phyloP scores from a whole-genome alignment of 139 green algal species.

The Closterium sp. region DNA sequence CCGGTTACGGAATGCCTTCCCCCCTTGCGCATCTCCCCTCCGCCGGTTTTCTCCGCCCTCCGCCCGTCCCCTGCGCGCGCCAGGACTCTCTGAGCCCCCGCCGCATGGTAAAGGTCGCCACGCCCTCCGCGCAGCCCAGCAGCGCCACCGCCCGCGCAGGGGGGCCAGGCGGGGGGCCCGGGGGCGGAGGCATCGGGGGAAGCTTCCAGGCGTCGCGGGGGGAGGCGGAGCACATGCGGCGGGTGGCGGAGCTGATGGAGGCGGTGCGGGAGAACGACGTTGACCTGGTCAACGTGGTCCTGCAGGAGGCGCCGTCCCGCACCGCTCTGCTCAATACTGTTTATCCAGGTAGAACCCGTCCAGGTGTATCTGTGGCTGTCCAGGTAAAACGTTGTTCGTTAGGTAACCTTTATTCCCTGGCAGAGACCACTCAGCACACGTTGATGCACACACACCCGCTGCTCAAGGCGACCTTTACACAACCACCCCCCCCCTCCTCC shows the following conservation, averaged over 20 bases:
- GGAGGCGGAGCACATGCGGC: neutral
- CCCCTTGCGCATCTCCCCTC: too few relatives aligned
- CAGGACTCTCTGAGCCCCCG: neutral
- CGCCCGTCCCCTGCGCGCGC: neutral
- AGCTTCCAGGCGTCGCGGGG: neutral
- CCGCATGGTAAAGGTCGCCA: neutral
- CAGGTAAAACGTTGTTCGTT: too few relatives aligned
- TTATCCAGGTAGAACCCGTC: neutral
- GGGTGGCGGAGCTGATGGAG: neutral
- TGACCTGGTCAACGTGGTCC: neutral
- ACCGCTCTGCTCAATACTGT: neutral
- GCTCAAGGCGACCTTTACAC: too few relatives aligned
- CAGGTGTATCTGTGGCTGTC: too few relatives aligned
- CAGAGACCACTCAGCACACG: too few relatives aligned
- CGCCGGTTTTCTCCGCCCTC: neutral
- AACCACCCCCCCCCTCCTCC: too few relatives aligned
- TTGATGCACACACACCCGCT: too few relatives aligned
- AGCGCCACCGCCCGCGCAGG: neutral
- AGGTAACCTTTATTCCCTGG: too few relatives aligned
- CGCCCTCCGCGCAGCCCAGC: neutral
- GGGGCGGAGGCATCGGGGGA: neutral
- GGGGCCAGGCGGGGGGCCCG: too few relatives aligned
- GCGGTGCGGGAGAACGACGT: neutral
- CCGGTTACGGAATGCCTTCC: too few relatives aligned
- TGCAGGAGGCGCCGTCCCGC: neutral